A percentile compares a stretch with the other conserved stretches of the same genome.
Conservation (phyloP, 2,329 filamentous ascomycete species). For the Helicocarpus griseus region DNA sequence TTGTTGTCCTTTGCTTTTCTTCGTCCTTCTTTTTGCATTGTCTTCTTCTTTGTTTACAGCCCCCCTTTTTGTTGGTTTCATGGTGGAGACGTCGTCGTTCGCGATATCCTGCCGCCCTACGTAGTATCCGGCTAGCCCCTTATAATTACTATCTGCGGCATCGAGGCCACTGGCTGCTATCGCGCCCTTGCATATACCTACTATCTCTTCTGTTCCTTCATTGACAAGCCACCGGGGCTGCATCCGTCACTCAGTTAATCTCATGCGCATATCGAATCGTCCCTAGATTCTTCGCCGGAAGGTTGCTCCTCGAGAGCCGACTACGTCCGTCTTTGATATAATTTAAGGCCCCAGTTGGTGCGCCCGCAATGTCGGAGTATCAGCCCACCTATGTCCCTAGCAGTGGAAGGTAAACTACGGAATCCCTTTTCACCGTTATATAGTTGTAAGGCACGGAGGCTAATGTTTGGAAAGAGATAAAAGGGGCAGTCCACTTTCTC, state of each 20-base stretch:
- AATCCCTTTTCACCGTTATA: background rate
- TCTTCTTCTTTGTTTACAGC: background rate
- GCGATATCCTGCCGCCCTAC: background rate
- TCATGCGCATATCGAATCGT: background rate
- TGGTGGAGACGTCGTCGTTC: background rate
- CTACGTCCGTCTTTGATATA: background rate
- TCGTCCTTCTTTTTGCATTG: background rate
- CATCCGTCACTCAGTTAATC: background rate
- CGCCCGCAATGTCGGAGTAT: slow-evolving; percentile 7
- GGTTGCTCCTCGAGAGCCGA: background rate
- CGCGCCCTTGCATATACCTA: background rate
- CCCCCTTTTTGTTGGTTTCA: background rate
- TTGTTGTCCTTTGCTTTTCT: background rate
- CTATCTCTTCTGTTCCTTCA: background rate
- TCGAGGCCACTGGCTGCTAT: background rate
- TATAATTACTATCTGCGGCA: background rate
- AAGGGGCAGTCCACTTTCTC: slow-evolving; percentile 19
- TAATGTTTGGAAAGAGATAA: slow-evolving; percentile 3
- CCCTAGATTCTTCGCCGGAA: background rate
- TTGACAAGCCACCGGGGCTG: background rate
- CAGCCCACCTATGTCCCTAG: slow-evolving; percentile 6
- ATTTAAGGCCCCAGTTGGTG: background rate
- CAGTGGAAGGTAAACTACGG: slow-evolving; percentile 7
- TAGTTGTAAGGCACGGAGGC: background rate
- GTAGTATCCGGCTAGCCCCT: too few species aligned